phyloP scores from a whole-genome alignment of 2,329 filamentous ascomycete species.

The Aureobasidium sp. region DNA sequence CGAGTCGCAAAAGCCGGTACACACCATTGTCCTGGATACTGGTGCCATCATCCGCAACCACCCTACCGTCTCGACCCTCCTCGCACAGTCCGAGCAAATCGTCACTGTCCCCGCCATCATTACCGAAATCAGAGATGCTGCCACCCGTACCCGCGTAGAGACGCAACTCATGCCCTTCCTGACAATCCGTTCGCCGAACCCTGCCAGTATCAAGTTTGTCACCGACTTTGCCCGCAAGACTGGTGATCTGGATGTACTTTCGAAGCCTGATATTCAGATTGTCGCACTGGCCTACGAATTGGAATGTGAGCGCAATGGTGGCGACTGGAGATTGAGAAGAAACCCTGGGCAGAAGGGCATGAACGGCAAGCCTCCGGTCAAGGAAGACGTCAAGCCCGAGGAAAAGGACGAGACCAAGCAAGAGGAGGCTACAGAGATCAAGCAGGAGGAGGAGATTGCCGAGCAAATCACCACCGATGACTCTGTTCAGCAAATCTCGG shows the following conservation, averaged over 20 bases:
- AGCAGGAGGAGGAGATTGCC: not conserved
- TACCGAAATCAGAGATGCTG: constrained; percentile 76
- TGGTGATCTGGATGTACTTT: constrained; percentile 81
- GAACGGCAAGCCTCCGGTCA: constrained; percentile 58
- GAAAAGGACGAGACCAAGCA: not conserved
- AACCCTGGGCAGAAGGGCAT: constrained; percentile 70
- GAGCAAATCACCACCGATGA: not conserved
- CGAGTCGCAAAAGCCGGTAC: constrained; percentile 55
- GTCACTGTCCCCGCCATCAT: constrained; percentile 81
- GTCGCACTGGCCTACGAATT: constrained; percentile 87
- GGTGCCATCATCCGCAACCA: constrained; percentile 92
- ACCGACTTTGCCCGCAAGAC: constrained; percentile 81
- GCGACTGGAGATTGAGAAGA: constrained; percentile 75
- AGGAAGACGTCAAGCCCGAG: constrained; percentile 18
- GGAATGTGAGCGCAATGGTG: constrained; percentile 85
- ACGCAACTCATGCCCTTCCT: constrained; percentile 81
- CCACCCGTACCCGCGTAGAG: constrained; percentile 71
- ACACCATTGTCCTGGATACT: constrained; percentile 81
- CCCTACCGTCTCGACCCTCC: constrained; percentile 71
- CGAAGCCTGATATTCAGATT: constrained; percentile 79
- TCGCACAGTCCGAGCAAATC: constrained; percentile 66
- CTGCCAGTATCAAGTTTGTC: constrained; percentile 70
- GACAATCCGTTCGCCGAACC: constrained; percentile 62
- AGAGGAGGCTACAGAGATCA: not conserved
- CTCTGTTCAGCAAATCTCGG: not conserved